These are phyloP conservation scores for Parascedosporium putredinis DNA, from an alignment of 2,329 filamentous ascomycete species.

Conservation along the genomic window DNA sequence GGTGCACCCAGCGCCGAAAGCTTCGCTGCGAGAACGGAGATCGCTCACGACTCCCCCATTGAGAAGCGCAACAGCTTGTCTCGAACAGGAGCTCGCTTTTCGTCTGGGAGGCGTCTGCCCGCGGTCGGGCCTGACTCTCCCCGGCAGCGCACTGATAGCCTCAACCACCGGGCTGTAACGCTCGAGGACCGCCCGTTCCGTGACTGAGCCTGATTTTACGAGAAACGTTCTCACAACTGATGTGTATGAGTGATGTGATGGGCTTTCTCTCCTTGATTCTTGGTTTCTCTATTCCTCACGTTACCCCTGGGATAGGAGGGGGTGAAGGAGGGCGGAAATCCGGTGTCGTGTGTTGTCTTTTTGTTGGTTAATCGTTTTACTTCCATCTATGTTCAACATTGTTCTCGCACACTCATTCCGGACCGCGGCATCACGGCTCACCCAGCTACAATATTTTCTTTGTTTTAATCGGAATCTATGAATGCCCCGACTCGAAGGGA, in stretches of 20 bases:
- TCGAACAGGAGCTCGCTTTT: conserved; percentile 41
- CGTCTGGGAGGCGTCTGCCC: conserved; percentile 28
- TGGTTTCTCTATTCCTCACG: conserved; percentile 17
- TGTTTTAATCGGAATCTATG: too few relatives aligned
- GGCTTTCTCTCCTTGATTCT: conserved; percentile 26
- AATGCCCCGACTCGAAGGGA: too few relatives aligned
- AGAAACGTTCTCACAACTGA: not conserved
- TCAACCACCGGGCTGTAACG: conserved; percentile 32
- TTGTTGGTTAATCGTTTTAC: not conserved
- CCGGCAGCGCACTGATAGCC: conserved; percentile 5
- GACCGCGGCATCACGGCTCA: too few relatives aligned
- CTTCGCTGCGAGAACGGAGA: conserved; percentile 12
- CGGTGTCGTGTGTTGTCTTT: not conserved
- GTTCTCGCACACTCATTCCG: too few relatives aligned
- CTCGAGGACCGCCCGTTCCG: conserved; percentile 44
- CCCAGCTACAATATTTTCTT: too few relatives aligned
- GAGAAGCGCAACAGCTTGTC: conserved; percentile 58
- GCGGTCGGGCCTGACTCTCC: not conserved
- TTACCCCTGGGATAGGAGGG: too few relatives aligned
- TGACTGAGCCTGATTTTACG: conserved; percentile 24
- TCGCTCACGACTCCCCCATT: conserved; percentile 17
- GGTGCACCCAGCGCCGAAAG: conserved; percentile 11
- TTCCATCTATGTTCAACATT: not conserved
- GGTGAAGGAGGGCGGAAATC: too few relatives aligned
- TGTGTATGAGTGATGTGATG: conserved; percentile 11